Base-by-base conservation (phyloP, 1,284 basidiomycete species). In the Sutorius eximius region DNA sequence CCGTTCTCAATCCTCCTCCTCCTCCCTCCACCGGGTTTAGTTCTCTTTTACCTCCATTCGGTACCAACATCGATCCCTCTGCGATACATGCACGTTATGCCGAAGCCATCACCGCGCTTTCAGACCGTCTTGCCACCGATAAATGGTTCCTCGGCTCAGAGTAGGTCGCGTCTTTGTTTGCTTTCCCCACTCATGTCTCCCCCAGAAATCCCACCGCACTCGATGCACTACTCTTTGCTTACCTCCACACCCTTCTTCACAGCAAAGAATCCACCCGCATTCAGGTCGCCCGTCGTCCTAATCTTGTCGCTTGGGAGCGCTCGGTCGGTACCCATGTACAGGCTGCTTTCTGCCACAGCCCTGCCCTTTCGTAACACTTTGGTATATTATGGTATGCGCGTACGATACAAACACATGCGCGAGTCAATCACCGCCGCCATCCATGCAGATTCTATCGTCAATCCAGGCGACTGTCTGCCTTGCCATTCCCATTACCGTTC, bases 191-290 rank as follows among this genome's bases (percentile, higher is more conserved):
- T 60, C 47, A 52, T 61, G 41, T n/a, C 40, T 52, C 22, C 49
- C 36, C 43, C 47, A 60, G 89, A 44, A 74, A 75, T 29, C 86
- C 90, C 15, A 92, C 89, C 3, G 80, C 85, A 1, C 79, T 92
- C 12, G 89, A 92, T 66, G 89, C 89, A 2, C 81, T 91, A 42
- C 74, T 81, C 10, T 92, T 91, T 64, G 89, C 90, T 1, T 91
- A 91, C 61, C 73, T 92, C 10, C 84, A 90, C 67, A 76, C 74
- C 54, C 77, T 90, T 18, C 72, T 89, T 7, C 73, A 81, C 45
- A 76, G 78, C 16, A 71, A 73, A 44, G 81, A 83, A 48, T 62
- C 61, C 29, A 66, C 76, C 12, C 80, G 86, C 32, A 77, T 83
- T 34, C 85, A 89, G 63, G 82, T 91, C 22, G 80, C 82, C 15